These are phyloP conservation scores for Paramecium sexaurelia DNA, from an alignment of 73 alveolate species.

Conservation along the genomic window DNA sequence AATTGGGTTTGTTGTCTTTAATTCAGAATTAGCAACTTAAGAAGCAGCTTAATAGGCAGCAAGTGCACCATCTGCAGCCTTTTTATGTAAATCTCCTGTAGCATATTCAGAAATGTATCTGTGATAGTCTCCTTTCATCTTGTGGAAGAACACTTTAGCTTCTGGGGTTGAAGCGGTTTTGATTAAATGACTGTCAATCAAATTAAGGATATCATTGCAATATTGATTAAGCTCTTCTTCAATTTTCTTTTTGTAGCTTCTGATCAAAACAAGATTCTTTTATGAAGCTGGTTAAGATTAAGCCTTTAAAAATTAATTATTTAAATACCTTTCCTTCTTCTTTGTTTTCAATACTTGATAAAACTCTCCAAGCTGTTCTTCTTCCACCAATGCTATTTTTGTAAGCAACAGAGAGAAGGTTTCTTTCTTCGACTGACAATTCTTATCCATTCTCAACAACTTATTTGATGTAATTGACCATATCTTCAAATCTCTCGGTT, in stretches of 20 bases:
- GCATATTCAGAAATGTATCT: slow-evolving; percentile 84
- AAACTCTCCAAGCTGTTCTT: slow-evolving; percentile 84
- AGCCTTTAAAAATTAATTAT: slow-evolving; percentile 62
- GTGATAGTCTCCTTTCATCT: slow-evolving; percentile 89
- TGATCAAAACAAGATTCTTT: slow-evolving; percentile 58
- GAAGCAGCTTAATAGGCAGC: slow-evolving; percentile 85
- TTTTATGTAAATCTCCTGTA: slow-evolving; percentile 75
- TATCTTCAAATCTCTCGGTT: slow-evolving; percentile 82
- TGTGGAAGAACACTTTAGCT: slow-evolving; percentile 81
- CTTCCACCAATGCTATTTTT: slow-evolving; percentile 81
- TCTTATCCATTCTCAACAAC: slow-evolving; percentile 77
- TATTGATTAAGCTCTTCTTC: slow-evolving; percentile 76
- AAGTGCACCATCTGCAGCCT: slow-evolving; percentile 85
- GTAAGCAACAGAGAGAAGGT: slow-evolving; percentile 81
- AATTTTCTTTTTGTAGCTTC: slow-evolving; percentile 74
- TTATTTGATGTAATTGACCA: slow-evolving; percentile 78
- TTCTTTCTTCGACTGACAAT: slow-evolving; percentile 85
- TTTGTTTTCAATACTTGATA: slow-evolving; percentile 77
- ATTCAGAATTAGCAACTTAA: slow-evolving; percentile 75
- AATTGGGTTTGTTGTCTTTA: slow-evolving; percentile 86
- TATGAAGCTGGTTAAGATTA: slow-evolving; percentile 43
- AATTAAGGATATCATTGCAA: slow-evolving; percentile 73
- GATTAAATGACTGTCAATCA: slow-evolving; percentile 72
- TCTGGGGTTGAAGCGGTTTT: slow-evolving; percentile 77
- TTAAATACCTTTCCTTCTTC: slow-evolving; percentile 75